Conservation (phyloP, 129 eudicot species). For the Flaveria bidentis region DNA sequence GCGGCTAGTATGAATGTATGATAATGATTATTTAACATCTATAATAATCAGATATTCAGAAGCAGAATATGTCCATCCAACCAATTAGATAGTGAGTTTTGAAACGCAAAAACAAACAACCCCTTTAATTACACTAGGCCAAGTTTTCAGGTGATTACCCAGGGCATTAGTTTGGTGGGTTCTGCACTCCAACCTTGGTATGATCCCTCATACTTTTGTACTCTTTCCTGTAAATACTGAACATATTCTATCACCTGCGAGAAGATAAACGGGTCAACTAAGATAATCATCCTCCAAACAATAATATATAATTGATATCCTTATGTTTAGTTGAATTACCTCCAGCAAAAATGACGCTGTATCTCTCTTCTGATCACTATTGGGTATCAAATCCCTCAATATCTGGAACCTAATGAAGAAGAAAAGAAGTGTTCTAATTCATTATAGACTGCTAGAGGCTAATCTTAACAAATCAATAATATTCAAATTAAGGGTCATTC, state of each 20-base stretch:
- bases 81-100: not conserved
- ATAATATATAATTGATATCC: not conserved
- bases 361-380: conserved; percentile 91
- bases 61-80: not conserved
- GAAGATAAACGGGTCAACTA: conserved; percentile 2
- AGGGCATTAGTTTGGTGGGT: conserved; percentile 93
- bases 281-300: conserved; percentile 9
- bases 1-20: not conserved
- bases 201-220: conserved; percentile 83
- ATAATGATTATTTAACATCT: not conserved
- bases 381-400: conserved; percentile 87
- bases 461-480: conserved; percentile 7
- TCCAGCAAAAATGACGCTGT: conserved; percentile 91
- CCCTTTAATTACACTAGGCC: not conserved
- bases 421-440: conserved; percentile 14
- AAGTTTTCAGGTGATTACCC: conserved; percentile 51
- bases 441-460: not conserved
- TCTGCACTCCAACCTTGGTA: conserved; percentile 83
- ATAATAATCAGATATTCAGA: not conserved
- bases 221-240: conserved; percentile 78
- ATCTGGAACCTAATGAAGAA: conserved; percentile 65
- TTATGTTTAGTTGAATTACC: conserved; percentile 41
- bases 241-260: conserved; percentile 92
- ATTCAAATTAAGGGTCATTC: not conserved
- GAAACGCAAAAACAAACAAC: too few species aligned